Conservation (phyloP, 257 asterid genomes). For the Oldenlandia corymbosa region DNA sequence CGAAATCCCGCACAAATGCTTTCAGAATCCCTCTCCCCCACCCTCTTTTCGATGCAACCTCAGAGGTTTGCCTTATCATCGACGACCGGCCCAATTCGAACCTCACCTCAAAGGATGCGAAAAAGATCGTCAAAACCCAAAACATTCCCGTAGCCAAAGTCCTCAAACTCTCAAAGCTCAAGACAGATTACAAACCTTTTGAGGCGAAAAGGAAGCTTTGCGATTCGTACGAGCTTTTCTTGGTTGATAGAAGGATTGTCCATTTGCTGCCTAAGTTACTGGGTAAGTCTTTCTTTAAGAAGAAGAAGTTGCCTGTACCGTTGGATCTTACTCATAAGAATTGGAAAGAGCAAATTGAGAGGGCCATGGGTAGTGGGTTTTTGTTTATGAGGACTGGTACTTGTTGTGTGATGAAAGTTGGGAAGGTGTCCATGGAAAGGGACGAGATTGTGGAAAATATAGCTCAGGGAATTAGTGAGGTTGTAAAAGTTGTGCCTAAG, state of each 20-base stretch:
- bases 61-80: constrained; percentile 58
- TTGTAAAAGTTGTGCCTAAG: constrained; percentile 48
- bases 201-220: constrained; percentile 80
- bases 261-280: constrained; percentile 79
- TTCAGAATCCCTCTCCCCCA: constrained; percentile 49
- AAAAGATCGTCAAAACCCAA: constrained; percentile 55
- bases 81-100: constrained; percentile 66
- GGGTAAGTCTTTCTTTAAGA: constrained; percentile 71
- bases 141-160: constrained; percentile 52
- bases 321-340: constrained; percentile 62
- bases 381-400: constrained; percentile 70
- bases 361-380: constrained; percentile 54
- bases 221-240: constrained; percentile 60
- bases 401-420: constrained; percentile 76
- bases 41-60: constrained; percentile 36
- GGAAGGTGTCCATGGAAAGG: constrained; percentile 55
- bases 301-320: constrained; percentile 80
- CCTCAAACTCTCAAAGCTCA: constrained; percentile 60
- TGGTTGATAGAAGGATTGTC: constrained; percentile 73
- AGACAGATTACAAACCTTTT: constrained; percentile 62
- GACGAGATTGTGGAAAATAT: constrained; percentile 66
- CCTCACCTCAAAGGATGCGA: constrained; percentile 46
- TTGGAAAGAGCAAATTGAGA: constrained; percentile 63
- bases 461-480: constrained; percentile 41
- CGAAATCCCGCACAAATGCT: constrained; percentile 57